These are phyloP conservation scores for Malania oleifera DNA, from an alignment of 164 flowering plant species.

Conservation along the genomic window DNA sequence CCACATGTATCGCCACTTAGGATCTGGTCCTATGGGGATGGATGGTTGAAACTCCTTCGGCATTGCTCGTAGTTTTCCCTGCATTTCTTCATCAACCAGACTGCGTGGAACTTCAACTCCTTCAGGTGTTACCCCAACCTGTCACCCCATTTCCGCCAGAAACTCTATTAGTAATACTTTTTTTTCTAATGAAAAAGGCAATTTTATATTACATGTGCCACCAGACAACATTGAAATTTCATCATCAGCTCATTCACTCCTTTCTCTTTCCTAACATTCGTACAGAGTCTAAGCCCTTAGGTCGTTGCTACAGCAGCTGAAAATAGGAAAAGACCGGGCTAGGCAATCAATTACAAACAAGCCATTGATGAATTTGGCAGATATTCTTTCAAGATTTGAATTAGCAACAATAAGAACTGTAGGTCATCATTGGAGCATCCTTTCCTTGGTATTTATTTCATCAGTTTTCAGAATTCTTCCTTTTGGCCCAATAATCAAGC, in stretches of 20 bases:
- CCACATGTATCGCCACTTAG: constrained; percentile 99
- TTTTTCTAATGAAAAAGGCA: neutral
- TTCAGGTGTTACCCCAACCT: constrained; percentile 99
- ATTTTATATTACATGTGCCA: neutral
- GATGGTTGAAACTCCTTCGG: constrained; percentile 68
- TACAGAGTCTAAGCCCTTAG: neutral
- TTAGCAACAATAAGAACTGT: too few species aligned
- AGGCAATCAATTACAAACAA: too few species aligned
- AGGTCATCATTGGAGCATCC: too few species aligned
- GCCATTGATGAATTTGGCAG: too few species aligned
- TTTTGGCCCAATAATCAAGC: too few species aligned
- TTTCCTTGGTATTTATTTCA: too few species aligned
- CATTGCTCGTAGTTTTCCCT: constrained; percentile 60
- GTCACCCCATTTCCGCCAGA: constrained; percentile 16
- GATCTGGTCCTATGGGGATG: constrained; percentile 80
- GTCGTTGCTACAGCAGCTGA: neutral
- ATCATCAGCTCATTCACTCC: neutral
- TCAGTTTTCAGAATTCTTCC: too few species aligned
- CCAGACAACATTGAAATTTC: too few species aligned
- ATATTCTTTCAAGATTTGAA: too few species aligned
- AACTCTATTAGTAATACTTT: neutral
- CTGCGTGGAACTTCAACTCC: constrained; percentile 97
- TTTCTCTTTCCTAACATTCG: neutral
- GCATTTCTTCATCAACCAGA: constrained; percentile 83
- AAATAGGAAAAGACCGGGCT: too few species aligned